Conservation (phyloP, 371 early-diverging fungal genomes). For the Mucor lusitanicus region DNA sequence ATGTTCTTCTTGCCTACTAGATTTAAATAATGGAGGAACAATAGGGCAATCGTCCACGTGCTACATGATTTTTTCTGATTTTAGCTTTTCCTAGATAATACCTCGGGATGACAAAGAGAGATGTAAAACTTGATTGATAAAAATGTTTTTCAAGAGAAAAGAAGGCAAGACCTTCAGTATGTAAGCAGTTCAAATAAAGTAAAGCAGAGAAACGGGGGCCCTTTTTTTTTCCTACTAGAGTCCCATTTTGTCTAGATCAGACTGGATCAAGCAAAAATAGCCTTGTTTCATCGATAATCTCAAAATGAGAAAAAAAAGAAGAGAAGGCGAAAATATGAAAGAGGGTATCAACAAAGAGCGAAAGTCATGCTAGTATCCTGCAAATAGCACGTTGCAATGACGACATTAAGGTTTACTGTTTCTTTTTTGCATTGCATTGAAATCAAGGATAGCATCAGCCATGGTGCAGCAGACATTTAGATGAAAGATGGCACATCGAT, state of each 20-base stretch:
- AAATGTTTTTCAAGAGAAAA: background rate
- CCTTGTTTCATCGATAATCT: constrained; percentile 3
- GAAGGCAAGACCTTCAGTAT: background rate
- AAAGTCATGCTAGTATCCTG: constrained; percentile 2
- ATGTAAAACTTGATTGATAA: background rate
- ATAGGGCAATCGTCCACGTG: background rate
- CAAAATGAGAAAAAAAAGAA: background rate
- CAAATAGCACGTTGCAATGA: constrained; percentile 5
- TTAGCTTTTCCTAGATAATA: background rate
- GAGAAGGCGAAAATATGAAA: background rate
- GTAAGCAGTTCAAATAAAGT: background rate
- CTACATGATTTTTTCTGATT: background rate
- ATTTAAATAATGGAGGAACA: background rate
- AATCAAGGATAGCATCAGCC: background rate
- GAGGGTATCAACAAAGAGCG: background rate
- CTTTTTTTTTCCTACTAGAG: background rate
- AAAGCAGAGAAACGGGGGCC: background rate
- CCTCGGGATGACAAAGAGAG: background rate
- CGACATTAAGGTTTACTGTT: constrained; percentile 5
- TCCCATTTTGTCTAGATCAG: background rate
- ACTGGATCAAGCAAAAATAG: background rate
- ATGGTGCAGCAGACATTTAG: background rate
- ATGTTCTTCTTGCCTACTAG: background rate
- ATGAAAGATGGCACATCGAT: background rate
- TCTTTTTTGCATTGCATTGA: background rate